A percentile compares a stretch with the other conserved stretches of the same genome.
Conservation (phyloP, 176 grass and related monocot genomes). For the Thinopyrum elongatum region DNA sequence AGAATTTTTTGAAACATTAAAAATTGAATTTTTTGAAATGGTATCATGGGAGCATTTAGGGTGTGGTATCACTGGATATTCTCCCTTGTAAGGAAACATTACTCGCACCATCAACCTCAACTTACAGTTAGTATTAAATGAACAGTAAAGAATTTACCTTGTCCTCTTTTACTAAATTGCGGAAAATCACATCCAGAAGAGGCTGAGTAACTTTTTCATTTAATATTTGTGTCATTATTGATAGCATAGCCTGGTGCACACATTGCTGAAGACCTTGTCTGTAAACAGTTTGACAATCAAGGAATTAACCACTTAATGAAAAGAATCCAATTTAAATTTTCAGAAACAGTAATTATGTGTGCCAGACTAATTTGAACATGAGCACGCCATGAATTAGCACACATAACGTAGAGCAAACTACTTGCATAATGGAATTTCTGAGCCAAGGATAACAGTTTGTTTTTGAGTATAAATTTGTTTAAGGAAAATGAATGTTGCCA, state of each 20-base stretch:
- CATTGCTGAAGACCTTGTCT: conserved; percentile 81
- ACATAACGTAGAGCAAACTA: too few species aligned
- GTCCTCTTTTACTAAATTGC: conserved; percentile 80
- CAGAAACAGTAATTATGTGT: neutral
- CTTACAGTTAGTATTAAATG: conserved; percentile 14
- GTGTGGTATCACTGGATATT: too few species aligned
- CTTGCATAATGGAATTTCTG: too few species aligned
- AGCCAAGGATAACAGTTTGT: too few species aligned
- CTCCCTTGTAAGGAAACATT: conserved; percentile 10
- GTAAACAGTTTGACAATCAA: conserved; percentile 25
- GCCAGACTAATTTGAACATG: neutral
- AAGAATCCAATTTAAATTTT: neutral
- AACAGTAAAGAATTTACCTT: conserved; percentile 53
- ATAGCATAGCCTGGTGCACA: conserved; percentile 71
- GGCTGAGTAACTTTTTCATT: conserved; percentile 80
- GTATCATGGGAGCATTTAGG: too few species aligned
- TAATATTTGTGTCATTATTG: conserved; percentile 77
- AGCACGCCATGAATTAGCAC: neutral
- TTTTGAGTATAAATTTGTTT: too few species aligned
- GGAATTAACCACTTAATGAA: neutral
- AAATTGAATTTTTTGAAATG: too few species aligned
- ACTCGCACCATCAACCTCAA: conserved; percentile 9
- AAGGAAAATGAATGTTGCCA: too few species aligned
- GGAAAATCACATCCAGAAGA: conserved; percentile 76
- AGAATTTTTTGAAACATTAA: too few species aligned